Evolutionary conservation across 345 rosid species (phyloP), one percentile per base, ranked within the genome.

Genomic region (Passiflora organensis): DNA sequence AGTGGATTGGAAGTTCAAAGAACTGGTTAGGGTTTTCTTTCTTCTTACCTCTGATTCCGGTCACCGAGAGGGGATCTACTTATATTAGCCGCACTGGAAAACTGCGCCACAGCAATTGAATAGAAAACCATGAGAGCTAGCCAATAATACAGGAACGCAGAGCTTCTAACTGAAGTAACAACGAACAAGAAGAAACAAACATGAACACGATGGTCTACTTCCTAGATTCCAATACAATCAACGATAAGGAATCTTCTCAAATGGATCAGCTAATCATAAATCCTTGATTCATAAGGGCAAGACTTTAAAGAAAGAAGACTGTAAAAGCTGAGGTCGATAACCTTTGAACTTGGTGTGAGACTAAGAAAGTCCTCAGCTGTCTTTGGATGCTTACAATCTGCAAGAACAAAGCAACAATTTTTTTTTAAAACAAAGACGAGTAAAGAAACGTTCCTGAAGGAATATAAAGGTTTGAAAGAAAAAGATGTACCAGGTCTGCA

Each of bases 301-400:
- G n/a, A n/a, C n/a, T n/a, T n/a, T n/a, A 16, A 56, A 19, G 16
- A 21, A 56, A 38, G 28, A 57, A 51, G 34, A 53, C 56, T 28
- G 32, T 61, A 44, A 57, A 5, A 28, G 34, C 34, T 28, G 3
- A 28, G 3, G 34, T 8, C 3, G 8, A 8, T 28, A 59, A 77
- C 80, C 85, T 72, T 73, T 5, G 81, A 74, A 66, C 50, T 58
- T 9, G 88, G 85, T 2, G 84, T 75, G 9, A 69, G 53, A 65
- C 43, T 70, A 60, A 79, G 58, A 69, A 84, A 86, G 63, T 89
- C 99, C 39, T 89, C 88, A 43, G 80, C 89, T 21, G 75, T 71
- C 76, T 75, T 82, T 2, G 99, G 94, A 73, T 93, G 99, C 21
- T 77, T 81, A 80, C 99, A 93, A 16, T 83, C 96, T 76, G 77